Conservation (phyloP, 306 rosid species). For the Casuarina glauca region DNA sequence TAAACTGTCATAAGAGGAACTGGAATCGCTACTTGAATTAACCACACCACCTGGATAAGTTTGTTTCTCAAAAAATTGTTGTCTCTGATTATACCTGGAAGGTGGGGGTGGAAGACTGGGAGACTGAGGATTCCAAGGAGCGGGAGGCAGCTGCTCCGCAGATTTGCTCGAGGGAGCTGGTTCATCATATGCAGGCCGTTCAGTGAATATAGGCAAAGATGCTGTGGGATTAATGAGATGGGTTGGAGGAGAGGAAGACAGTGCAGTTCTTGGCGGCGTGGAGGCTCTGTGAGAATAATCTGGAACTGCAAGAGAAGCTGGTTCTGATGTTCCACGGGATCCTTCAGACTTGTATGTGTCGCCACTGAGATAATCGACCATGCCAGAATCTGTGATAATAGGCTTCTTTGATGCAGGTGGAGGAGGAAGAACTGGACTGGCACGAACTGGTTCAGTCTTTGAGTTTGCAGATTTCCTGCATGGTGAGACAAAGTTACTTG, state of each 20-base stretch:
- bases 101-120: constrained; percentile 76
- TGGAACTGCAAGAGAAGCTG: constrained; percentile 42
- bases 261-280: constrained; percentile 26
- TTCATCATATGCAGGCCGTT: constrained; percentile 66
- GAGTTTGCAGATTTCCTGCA: constrained; percentile 57
- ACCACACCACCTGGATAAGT: constrained; percentile 27
- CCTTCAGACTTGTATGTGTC: constrained; percentile 70
- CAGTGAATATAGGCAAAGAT: constrained; percentile 40
- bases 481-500: constrained; percentile 27
- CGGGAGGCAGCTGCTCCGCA: constrained; percentile 59
- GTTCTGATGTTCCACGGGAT: constrained; percentile 38
- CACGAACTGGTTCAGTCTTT: constrained; percentile 41
- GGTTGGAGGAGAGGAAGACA: constrained; percentile 44
- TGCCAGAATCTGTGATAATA: constrained; percentile 48
- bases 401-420: constrained; percentile 82
- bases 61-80: constrained; percentile 70
- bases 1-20: constrained; percentile 71
- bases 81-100: constrained; percentile 68
- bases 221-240: constrained; percentile 33
- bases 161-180: constrained; percentile 57
- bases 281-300: constrained; percentile 43
- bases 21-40: constrained; percentile 52
- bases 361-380: constrained; percentile 90
- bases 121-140: constrained; percentile 67
- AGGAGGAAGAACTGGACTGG: constrained; percentile 68